Evolutionary conservation across 2,329 filamentous ascomycete species (phyloP), one percentile per base, ranked within the genome.

Genomic region (Microdochium bolleyi): DNA sequence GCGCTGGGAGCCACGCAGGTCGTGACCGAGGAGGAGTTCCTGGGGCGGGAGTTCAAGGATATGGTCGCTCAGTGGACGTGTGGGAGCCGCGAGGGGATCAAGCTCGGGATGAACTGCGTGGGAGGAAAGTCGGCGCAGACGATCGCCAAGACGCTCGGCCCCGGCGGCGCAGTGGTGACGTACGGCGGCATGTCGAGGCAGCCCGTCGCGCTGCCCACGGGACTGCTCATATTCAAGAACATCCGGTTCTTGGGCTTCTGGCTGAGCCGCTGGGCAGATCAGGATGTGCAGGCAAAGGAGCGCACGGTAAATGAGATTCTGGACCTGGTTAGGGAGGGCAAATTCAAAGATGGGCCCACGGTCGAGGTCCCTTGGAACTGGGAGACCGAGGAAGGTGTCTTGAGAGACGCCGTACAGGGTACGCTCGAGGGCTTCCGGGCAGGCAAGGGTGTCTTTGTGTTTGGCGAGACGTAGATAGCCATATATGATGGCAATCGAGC

Each of bases 151-250:
- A 79, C 81, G 7, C 77, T 99, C 2, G 77, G 79, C 4, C 73
- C 82, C 0, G 80, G 82, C 22, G 88, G 82, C 1, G 85, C 87
- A 53, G 76, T 97, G 69, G 90, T 99, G 24, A 96, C 92, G 3
- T 99, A 99, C 66, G 94, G 94, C 24, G 92, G 89, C 50, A 99
- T 99, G 94, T 84, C 88, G 32, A 88, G 88, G 67, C 86, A 95
- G 73, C 92, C 92, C 0, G 79, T 96, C 24, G 77, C 80, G 7
- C 71, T 97, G 56, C 90, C 92, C 0, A 88, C 92, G 1, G 88
- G 88, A 0, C 75, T 95, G 60, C 75, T 97, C 55, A 99, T 99
- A 61, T 99, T 99, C 75, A 94, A 92, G 70, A 84, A 97, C 61
- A 78, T 97, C 51, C 79, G 82, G 51, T 95, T 96, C 64, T 80